Evolutionary conservation across 2,329 filamentous ascomycete genomes (phyloP), one percentile per base, ranked within the genome.

Genomic region (Bipolaris sorokiniana): DNA sequence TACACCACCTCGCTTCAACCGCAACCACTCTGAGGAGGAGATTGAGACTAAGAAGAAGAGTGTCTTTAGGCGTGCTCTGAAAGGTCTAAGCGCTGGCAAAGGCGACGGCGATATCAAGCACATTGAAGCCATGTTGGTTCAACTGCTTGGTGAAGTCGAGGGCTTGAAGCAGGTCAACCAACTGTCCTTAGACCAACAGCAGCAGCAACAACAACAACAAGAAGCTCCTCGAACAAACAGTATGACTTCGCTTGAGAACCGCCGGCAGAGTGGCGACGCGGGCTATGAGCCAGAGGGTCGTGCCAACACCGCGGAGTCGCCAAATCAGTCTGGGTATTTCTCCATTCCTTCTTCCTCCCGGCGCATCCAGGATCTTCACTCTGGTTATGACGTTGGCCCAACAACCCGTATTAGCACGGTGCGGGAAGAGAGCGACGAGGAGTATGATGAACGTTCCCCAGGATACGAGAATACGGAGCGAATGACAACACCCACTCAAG

Each of bases 31-130:
- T 11, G 82, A 85, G 7, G 83, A 85, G 16, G 86, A 88, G 44
- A 69, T 82, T 38, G 82, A 88, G 20, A 83, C 85, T 42, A 97
- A 97, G 84, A 92, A 92, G 73, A 90, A 92, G 77, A 97, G 92
- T 72, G 86, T 99, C n/a, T 95, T 98, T 80, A 90, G 90, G 69
- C 88, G 94, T 61, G 95, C 95, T n/a, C 82, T 99, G 48, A 94
- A 96, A 74, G 93, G 93, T 3, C 82, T 99, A 48, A 92, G 92
- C 67, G 85, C 90, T 28, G 55, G 55, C 71, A 96, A 95, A 80
- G 94, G 92, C 49, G 88, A 90, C 7, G 94, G 90, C 68, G 95
- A 99, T 67, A 84, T 97, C 49, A 86, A 88, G 63, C 90, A 92
- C 67, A 97, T 97, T 46, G 79, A 81, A 64, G 68, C 72, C 41